These are phyloP conservation scores for Capsella rubella DNA, from an alignment of 441 rosid species.

Conservation along the genomic window DNA sequence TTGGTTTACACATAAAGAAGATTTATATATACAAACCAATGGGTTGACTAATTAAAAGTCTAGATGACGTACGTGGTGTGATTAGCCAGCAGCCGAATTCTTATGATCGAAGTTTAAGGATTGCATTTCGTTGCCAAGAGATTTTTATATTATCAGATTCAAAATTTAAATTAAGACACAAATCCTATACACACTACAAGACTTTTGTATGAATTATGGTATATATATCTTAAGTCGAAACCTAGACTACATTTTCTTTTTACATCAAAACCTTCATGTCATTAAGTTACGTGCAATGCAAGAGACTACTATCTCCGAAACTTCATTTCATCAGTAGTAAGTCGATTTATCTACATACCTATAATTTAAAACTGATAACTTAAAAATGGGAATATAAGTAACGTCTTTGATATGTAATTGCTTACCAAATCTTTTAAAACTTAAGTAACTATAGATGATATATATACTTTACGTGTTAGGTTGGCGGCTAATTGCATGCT, in stretches of 20 bases:
- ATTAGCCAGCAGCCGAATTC: constrained; percentile 49
- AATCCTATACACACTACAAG: neutral
- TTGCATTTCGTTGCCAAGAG: constrained; percentile 25
- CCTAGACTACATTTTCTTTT: too few relatives aligned
- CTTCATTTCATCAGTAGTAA: neutral
- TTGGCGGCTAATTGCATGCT: constrained; percentile 44
- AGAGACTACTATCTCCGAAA: too few relatives aligned
- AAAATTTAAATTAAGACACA: neutral
- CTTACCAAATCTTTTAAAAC: neutral
- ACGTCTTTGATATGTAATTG: neutral
- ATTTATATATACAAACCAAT: constrained; percentile 3
- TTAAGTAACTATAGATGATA: neutral
- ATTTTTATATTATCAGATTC: neutral
- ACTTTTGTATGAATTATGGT: too few relatives aligned
- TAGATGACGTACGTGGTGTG: constrained; percentile 31
- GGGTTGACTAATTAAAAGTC: constrained; percentile 36
- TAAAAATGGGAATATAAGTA: neutral
- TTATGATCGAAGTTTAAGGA: constrained; percentile 42
- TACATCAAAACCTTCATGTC: too few relatives aligned
- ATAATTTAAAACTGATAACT: neutral
- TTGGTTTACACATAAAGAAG: constrained; percentile 31
- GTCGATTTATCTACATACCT: constrained; percentile 1
- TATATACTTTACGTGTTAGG: constrained; percentile 28
- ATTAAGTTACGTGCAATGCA: too few relatives aligned
- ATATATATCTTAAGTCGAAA: too few relatives aligned